Evolutionary conservation across 1,139 yeast genomes (phyloP).

Genomic region (Suhomyces wounanorum): DNA sequence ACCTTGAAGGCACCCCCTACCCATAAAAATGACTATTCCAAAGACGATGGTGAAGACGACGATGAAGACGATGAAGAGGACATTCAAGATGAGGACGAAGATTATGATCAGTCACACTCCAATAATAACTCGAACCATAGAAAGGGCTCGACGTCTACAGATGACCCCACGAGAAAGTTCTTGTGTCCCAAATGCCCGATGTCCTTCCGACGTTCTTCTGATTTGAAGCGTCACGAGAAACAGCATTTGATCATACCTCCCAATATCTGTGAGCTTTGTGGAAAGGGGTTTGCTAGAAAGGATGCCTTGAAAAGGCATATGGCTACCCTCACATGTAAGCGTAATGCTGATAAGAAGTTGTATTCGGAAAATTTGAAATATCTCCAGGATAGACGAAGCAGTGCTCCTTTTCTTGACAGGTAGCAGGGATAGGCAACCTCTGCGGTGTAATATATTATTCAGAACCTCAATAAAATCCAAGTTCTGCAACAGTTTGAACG

Average conservation of each 20-base stretch:
- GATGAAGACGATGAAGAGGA: slow-evolving; percentile 15
- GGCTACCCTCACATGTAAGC: slow-evolving; percentile 70
- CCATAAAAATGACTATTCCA: slow-evolving; percentile 7
- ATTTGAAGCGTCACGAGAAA: slow-evolving; percentile 65
- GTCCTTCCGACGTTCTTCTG: slow-evolving; percentile 63
- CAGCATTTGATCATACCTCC: slow-evolving; percentile 61
- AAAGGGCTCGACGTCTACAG: slow-evolving; percentile 4
- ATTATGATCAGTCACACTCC: not conserved
- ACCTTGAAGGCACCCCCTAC: slow-evolving; percentile 14
- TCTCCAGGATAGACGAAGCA: slow-evolving; percentile 19
- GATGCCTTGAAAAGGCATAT: slow-evolving; percentile 76
- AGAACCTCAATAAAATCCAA: not conserved
- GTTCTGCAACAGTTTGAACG: not conserved
- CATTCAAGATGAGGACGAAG: slow-evolving; percentile 13
- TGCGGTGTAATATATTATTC: slow-evolving; percentile 1
- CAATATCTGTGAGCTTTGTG: slow-evolving; percentile 71
- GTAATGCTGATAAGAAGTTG: slow-evolving; percentile 57
- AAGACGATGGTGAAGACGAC: slow-evolving; percentile 10
- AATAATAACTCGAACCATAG: slow-evolving; percentile 3
- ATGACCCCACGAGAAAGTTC: slow-evolving; percentile 35
- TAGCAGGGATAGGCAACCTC: slow-evolving; percentile 1
- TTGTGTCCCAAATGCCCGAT: slow-evolving; percentile 52
- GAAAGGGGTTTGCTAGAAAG: slow-evolving; percentile 79
- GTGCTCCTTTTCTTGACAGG: slow-evolving; percentile 5
- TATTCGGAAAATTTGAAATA: slow-evolving; percentile 40